A percentile compares a stretch with the other conserved stretches of the same genome.
Evolutionary conservation across 169 alveolate species (phyloP).

Genomic region (Babesia bovis): DNA sequence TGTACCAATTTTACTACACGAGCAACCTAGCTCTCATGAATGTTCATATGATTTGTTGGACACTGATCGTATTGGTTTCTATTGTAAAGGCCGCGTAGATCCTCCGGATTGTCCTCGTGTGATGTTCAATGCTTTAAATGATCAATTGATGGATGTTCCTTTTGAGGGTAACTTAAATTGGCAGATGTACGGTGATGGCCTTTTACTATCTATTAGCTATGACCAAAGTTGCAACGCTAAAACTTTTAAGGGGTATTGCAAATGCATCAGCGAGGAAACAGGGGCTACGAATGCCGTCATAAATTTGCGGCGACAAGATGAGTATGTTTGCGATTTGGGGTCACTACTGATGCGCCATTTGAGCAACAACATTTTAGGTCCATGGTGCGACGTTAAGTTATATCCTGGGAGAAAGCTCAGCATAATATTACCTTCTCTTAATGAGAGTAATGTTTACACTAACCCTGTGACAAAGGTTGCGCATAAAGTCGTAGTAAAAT

Average conservation of each 20-base stretch:
- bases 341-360: constrained; percentile 7
- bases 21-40: background rate
- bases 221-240: background rate
- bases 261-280: constrained; percentile 2
- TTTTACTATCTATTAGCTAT: background rate
- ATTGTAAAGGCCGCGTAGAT: constrained; percentile 30
- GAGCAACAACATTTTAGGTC: constrained; percentile 17
- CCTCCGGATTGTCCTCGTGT: constrained; percentile 16
- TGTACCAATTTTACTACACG: background rate
- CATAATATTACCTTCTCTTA: constrained; percentile 13
- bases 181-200: background rate
- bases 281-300: constrained; percentile 3
- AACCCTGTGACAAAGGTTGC: background rate
- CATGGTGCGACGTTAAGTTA: constrained; percentile 33
- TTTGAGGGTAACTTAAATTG: background rate
- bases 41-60: constrained; percentile 42
- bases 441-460: background rate
- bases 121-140: background rate
- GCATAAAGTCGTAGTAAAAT: background rate
- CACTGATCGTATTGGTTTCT: constrained; percentile 28
- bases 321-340: constrained; percentile 14
- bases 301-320: background rate
- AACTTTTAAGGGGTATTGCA: constrained; percentile 29
- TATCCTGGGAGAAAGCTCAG: constrained; percentile 33
- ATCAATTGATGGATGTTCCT: background rate